Percentiles rank a stretch among this genome's conserved stretches.
Evolutionary conservation across 2,329 filamentous ascomycete genomes (phyloP).

Genomic region (Alternaria novae-zelandiae): DNA sequence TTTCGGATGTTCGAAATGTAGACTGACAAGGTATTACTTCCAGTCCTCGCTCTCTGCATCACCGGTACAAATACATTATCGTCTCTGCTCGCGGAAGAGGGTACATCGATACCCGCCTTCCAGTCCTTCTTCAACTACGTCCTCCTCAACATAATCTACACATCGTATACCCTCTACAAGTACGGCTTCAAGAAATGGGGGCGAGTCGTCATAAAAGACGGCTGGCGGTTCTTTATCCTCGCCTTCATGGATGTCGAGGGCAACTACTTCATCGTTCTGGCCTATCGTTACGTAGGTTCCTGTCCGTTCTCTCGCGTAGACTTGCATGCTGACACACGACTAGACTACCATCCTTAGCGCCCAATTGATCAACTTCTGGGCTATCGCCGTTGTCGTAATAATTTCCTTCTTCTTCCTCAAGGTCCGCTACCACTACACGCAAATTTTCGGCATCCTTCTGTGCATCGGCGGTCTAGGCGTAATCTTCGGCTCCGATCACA

Average conservation of each 20-base stretch:
- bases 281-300: conserved; percentile 69
- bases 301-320: not conserved
- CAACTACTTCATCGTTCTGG: conserved; percentile 97
- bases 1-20: not conserved
- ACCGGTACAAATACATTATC: conserved; percentile 93
- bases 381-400: conserved; percentile 88
- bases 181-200: conserved; percentile 78
- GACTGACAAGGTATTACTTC: not conserved
- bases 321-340: not conserved
- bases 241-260: conserved; percentile 94
- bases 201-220: conserved; percentile 69
- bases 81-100: conserved; percentile 69
- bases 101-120: conserved; percentile 89
- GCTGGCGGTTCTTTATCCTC: conserved; percentile 91
- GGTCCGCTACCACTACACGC: conserved; percentile 88
- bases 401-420: conserved; percentile 81
- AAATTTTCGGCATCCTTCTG: conserved; percentile 85
- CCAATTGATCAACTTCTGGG: conserved; percentile 98
- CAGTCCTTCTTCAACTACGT: conserved; percentile 96
- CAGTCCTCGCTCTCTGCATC: conserved; percentile 72
- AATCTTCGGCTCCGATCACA: conserved; percentile 84
- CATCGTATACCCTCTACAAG: conserved; percentile 76
- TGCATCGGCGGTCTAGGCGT: conserved; percentile 92
- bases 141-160: conserved; percentile 81
- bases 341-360: conserved; percentile 90